Evolutionary conservation across 108 stramenopile genomes (phyloP), one percentile per base, ranked within the genome.

Genomic region (Licmophora abbreviata): DNA sequence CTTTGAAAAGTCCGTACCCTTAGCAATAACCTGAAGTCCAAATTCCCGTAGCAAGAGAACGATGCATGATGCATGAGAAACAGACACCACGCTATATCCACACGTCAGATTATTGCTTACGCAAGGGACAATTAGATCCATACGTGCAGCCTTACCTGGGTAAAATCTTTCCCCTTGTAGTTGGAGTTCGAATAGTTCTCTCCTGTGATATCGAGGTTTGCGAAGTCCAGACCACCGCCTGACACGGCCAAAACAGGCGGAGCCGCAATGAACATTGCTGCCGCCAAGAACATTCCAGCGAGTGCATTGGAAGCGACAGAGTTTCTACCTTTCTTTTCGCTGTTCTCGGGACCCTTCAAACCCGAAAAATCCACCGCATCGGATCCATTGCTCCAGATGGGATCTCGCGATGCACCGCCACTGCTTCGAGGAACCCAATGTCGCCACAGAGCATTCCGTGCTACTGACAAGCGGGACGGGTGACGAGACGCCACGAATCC

Each of bases 81-180:
- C 14, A 18, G 32, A 11, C 1, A 18, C 35, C 21, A 22, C 22
- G 37, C 15, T 20, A 34, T n/a, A 2, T 32, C 3, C 23, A 26
- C 24, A 42, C 51, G 9, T 27, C 3, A 17, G 10, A 43, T 2
- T 3, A 10, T 27, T 32, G 29, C 3, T 3, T 6, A 15, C 22
- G 29, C 31, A 3, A 3, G 32, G 12, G 34, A 5, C 22, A 34
- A 15, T 37, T 24, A 38, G 10, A 2, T 0, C 15, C 28, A 17
- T 23, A 56, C 9, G 3, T 49, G 21, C 29, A 1, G 15, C 54
- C 48, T 45, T 12, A 79, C 80, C 66, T 90, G 88, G 10, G 84
- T 86, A 54, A 91, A 91, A 43, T 91, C 89, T 50, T 91, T 91
- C 2, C 80, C 77, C 67, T 85, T 85, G 74, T 82, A 91, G 63